Conservation (phyloP, 2,329 filamentous ascomycete species). For the Plectosphaerella cucumerina region DNA sequence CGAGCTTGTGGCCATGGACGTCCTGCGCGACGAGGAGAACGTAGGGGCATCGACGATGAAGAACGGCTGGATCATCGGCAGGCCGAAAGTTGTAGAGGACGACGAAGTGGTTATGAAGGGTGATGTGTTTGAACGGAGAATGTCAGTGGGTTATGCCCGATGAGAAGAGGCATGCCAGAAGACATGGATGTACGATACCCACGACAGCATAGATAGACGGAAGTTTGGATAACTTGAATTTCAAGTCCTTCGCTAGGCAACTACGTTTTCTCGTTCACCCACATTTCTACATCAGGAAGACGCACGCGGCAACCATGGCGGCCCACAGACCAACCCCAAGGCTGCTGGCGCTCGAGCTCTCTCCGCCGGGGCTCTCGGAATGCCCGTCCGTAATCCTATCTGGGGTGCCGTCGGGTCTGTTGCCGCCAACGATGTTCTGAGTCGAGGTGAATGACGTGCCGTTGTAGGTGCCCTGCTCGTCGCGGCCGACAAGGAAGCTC, state of each 20-base stretch:
- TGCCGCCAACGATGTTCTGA: slow-evolving; percentile 9
- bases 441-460: slow-evolving; percentile 30
- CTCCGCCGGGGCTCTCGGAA: not conserved
- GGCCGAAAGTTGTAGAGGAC: not conserved
- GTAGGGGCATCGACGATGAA: not conserved
- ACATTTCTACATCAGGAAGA: not conserved
- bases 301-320: not conserved
- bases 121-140: too few species aligned
- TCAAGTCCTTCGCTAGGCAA: too few species aligned
- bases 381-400: not conserved
- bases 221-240: too few species aligned
- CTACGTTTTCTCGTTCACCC: not conserved
- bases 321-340: not conserved
- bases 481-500: slow-evolving; percentile 42
- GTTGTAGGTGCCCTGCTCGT: slow-evolving; percentile 29
- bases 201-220: too few species aligned
- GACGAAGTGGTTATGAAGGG: not conserved
- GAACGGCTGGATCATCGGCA: slow-evolving; percentile 2
- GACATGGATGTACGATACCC: too few species aligned
- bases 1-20: not conserved
- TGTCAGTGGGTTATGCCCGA: too few species aligned
- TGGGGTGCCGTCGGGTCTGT: not conserved
- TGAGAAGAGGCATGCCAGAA: too few species aligned
- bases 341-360: not conserved
- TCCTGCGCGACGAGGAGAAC: slow-evolving; percentile 4